A percentile compares a stretch with the other conserved stretches of the same genome.
These are phyloP conservation scores for Cercospora brassicicola DNA, from an alignment of 2,329 filamentous ascomycete species.

Conservation along the genomic window DNA sequence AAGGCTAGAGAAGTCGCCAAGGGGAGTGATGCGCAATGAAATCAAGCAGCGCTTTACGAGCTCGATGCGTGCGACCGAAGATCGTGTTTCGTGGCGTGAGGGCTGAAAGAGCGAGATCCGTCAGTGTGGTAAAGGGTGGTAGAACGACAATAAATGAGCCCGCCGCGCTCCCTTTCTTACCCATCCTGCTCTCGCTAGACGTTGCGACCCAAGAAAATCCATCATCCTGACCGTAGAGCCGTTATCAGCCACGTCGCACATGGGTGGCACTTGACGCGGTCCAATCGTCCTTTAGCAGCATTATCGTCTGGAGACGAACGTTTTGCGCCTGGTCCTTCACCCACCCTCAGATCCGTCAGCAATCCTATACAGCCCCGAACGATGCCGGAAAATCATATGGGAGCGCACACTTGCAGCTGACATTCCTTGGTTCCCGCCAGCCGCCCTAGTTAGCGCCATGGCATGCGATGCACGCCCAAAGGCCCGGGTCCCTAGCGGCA, in stretches of 20 bases:
- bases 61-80: constrained; percentile 7
- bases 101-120: constrained; percentile 13
- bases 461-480: constrained; percentile 1
- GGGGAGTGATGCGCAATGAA: constrained; percentile 4
- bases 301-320: constrained; percentile 1
- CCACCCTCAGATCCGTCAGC: not conserved
- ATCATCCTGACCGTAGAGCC: not conserved
- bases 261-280: not conserved
- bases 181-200: constrained; percentile 5
- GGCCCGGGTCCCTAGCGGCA: not conserved
- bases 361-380: constrained; percentile 11
- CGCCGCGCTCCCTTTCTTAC: not conserved
- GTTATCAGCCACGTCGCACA: constrained; percentile 17
- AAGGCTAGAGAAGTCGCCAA: constrained; percentile 6
- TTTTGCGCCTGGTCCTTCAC: constrained; percentile 2
- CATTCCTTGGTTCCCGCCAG: constrained; percentile 14
- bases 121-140: constrained; percentile 5
- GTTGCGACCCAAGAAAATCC: constrained; percentile 10
- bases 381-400: constrained; percentile 13
- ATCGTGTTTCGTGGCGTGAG: constrained; percentile 2
- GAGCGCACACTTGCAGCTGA: constrained; percentile 10
- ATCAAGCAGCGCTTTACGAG: not conserved
- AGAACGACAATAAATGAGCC: constrained; percentile 1
- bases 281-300: not conserved
- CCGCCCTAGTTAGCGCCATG: constrained; percentile 2